phyloP scores from a whole-genome alignment of 257 asterid genomes.

The Rubia yunnanensis region DNA sequence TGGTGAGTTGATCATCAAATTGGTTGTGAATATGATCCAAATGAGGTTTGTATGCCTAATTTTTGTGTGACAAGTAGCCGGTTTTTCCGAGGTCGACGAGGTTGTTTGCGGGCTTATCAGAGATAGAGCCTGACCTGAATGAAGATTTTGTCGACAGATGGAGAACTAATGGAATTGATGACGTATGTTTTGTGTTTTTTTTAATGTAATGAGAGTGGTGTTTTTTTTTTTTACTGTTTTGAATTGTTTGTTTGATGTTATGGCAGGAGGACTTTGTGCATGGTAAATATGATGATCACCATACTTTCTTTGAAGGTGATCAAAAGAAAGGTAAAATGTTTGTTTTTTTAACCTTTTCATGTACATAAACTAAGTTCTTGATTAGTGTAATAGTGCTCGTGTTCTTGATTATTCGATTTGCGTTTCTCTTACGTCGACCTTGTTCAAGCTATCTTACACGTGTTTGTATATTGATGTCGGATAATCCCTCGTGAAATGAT shows the following conservation, averaged over 20 bases:
- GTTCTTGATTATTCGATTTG: background rate
- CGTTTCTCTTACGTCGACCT: background rate
- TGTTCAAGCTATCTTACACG: background rate
- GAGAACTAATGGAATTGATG: slow-evolving; percentile 68
- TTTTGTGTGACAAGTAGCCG: too few species aligned
- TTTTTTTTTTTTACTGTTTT: background rate
- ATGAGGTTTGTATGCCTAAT: too few species aligned
- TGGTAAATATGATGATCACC: slow-evolving; percentile 73
- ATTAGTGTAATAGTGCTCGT: background rate
- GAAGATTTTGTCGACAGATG: slow-evolving; percentile 74
- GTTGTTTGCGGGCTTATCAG: slow-evolving; percentile 58
- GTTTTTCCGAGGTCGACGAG: slow-evolving; percentile 26
- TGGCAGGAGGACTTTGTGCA: slow-evolving; percentile 59
- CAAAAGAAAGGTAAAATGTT: slow-evolving; percentile 34
- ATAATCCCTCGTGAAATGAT: background rate
- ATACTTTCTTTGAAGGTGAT: slow-evolving; percentile 63
- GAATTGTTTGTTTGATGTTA: slow-evolving; percentile 7
- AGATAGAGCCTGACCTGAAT: slow-evolving; percentile 70
- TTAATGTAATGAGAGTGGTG: background rate
- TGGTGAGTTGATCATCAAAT: slow-evolving; percentile 58
- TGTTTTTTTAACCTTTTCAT: background rate
- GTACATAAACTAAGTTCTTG: background rate
- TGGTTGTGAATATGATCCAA: too few species aligned
- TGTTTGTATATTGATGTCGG: too few species aligned
- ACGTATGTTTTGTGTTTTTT: slow-evolving; percentile 19